Evolutionary conservation across 2,329 filamentous ascomycete species (phyloP), one percentile per base, ranked within the genome.

Genomic region (Sporothrix curviconia): DNA sequence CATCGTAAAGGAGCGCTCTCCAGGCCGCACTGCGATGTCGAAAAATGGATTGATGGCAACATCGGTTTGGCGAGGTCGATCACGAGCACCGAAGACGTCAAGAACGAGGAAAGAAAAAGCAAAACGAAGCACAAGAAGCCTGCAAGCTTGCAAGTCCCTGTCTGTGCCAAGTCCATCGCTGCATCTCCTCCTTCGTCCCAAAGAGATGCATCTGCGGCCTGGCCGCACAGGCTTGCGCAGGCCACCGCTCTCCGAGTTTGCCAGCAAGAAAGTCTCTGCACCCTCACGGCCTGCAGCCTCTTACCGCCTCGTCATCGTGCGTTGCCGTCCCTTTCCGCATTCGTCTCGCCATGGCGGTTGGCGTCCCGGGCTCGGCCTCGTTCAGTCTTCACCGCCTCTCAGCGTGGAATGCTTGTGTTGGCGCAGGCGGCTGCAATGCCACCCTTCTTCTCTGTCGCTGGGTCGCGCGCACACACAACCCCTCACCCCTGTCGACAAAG

Each of bases 291-390:
- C n/a, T n/a, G n/a, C n/a, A n/a, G n/a, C 32, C 22, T 32, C 44
- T 59, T 59, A 59, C 57, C 57, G 57, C 57, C 57, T 56, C 53
- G 57, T 59, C 57, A 59, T 56, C 30, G 39, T 52, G 52, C 52
- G 34, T 52, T 39, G 34, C 39, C 17, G 19, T 37, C 47, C 28
- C 34, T 52, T 52, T 34, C 39, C 39, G 17, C 47, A 19, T 55
- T 55, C 50, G 50, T 42, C 36, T 53, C 37, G 15, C 36, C 46
- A 28, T 43, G 52, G 25, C n/a, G 22, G 34, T 39, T 15, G 19
- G 49, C 49, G 22, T 43, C 40, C 52, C 4, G 28, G 52, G 22
- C 51, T 43, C 46, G 44, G 25, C 25, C 28, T 36, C 25, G 55
- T 14, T 51, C 44, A 36, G 55, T 36, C 55, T 50, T 56, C 55